phyloP scores from a whole-genome alignment of 176 grass and related monocot species.

The Carex myosuroides region DNA sequence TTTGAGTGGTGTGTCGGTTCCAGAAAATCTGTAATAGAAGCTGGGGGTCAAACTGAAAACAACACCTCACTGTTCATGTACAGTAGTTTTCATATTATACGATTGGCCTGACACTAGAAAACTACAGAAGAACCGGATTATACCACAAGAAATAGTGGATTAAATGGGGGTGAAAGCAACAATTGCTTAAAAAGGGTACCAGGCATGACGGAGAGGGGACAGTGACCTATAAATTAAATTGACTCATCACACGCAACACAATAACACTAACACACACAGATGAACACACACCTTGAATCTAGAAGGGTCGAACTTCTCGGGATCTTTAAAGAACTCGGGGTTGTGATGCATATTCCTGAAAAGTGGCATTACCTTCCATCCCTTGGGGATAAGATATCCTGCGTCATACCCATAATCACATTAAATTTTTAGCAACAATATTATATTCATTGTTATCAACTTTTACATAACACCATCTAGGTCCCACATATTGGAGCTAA shows the following conservation, averaged over 20 bases:
- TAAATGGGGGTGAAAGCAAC: constrained; percentile 1
- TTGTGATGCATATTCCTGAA: constrained; percentile 98
- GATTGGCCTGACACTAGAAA: background rate
- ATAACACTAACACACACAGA: background rate
- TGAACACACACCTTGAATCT: constrained; percentile 62
- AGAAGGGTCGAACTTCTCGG: constrained; percentile 87
- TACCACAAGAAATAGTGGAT: background rate
- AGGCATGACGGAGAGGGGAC: background rate
- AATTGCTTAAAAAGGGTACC: background rate
- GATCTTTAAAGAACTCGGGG: constrained; percentile 59
- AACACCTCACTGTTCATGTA: background rate
- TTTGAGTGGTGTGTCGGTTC: background rate
- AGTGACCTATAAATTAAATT: background rate
- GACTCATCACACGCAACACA: background rate
- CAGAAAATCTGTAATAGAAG: background rate
- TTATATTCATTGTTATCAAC: background rate
- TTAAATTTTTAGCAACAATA: background rate
- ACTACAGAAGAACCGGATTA: background rate
- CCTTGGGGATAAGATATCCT: constrained; percentile 98
- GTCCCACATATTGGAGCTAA: background rate
- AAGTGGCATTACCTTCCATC: constrained; percentile 95
- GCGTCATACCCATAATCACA: constrained; percentile 22
- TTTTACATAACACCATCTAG: background rate
- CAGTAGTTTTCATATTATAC: background rate
- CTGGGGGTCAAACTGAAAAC: background rate